Percentiles rank a stretch among this genome's conserved stretches.
These are phyloP conservation scores for Lotus japonicus DNA, from an alignment of 306 rosid genomes.

Conservation along the genomic window DNA sequence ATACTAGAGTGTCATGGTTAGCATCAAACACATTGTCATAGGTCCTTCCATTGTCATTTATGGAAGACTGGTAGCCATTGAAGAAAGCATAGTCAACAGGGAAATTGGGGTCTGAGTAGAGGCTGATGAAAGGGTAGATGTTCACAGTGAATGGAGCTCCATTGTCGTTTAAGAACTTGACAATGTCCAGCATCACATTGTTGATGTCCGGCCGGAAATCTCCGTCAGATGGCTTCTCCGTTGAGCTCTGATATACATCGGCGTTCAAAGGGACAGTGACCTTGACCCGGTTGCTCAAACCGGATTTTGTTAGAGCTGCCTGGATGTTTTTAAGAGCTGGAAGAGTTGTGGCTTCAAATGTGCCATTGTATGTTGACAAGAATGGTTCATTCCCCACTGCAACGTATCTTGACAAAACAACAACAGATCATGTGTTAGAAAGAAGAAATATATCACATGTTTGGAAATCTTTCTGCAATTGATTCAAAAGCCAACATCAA, in stretches of 20 bases:
- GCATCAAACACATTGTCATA: conserved; percentile 80
- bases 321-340: conserved; percentile 87
- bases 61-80: conserved; percentile 54
- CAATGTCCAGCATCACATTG: conserved; percentile 61
- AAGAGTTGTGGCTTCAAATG: conserved; percentile 56
- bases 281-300: conserved; percentile 59
- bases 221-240: conserved; percentile 57
- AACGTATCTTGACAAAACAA: conserved; percentile 55
- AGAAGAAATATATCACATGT: too few relatives aligned
- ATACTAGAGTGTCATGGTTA: conserved; percentile 74
- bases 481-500: too few relatives aligned
- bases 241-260: conserved; percentile 57
- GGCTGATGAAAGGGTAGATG: conserved; percentile 95
- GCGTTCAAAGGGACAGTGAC: conserved; percentile 82
- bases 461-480: too few relatives aligned
- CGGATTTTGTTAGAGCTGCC: conserved; percentile 73
- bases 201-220: conserved; percentile 66
- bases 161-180: conserved; percentile 63
- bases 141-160: conserved; percentile 71
- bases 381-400: conserved; percentile 98
- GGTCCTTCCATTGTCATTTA: conserved; percentile 57
- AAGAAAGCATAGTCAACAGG: conserved; percentile 82
- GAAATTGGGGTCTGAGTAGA: conserved; percentile 51
- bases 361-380: conserved; percentile 64
- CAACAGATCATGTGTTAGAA: background rate